Evolutionary conservation across 2,329 filamentous ascomycete species (phyloP).

Genomic region (Decorospora gaudefroyi): DNA sequence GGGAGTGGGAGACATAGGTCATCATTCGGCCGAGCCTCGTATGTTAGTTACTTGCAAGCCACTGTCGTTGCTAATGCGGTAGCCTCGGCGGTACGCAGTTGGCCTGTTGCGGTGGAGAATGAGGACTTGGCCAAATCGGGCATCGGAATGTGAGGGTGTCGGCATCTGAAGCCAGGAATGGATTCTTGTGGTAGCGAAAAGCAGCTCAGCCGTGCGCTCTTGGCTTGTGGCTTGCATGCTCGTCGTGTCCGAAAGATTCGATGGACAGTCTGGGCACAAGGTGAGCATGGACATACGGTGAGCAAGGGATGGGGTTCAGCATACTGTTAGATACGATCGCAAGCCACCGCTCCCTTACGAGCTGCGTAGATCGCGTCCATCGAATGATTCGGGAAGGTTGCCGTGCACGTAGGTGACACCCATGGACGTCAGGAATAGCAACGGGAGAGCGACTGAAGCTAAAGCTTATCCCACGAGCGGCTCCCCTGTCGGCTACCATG

Average conservation of each 20-base stretch:
- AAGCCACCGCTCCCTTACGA: conserved; percentile 7
- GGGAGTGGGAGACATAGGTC: conserved; percentile 4
- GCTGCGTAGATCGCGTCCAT: conserved; percentile 8
- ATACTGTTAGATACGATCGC: conserved; percentile 9
- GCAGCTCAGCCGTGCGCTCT: conserved; percentile 10
- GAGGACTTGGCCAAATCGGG: conserved; percentile 8
- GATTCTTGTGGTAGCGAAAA: not conserved
- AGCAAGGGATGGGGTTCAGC: conserved; percentile 15
- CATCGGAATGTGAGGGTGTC: not conserved
- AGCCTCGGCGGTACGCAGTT: conserved; percentile 3
- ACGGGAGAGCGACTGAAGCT: conserved; percentile 25
- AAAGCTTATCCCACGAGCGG: conserved; percentile 20
- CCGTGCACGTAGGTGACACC: not conserved
- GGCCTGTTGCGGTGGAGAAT: conserved; percentile 1
- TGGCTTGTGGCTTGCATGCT: conserved; percentile 19
- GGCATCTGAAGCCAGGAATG: conserved; percentile 9
- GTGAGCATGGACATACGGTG: conserved; percentile 5
- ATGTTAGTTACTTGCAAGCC: conserved; percentile 13
- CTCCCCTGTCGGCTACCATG: conserved; percentile 7
- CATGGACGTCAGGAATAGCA: conserved; percentile 22
- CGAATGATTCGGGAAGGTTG: conserved; percentile 3
- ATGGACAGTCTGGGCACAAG: too few species aligned
- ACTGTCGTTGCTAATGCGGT: conserved; percentile 6
- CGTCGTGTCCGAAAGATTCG: conserved; percentile 7
- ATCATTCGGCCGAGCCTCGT: conserved; percentile 3